These are phyloP conservation scores for Lactarius pseudohatsudake DNA, from an alignment of 768 basidiomycete species.

Conservation along the genomic window DNA sequence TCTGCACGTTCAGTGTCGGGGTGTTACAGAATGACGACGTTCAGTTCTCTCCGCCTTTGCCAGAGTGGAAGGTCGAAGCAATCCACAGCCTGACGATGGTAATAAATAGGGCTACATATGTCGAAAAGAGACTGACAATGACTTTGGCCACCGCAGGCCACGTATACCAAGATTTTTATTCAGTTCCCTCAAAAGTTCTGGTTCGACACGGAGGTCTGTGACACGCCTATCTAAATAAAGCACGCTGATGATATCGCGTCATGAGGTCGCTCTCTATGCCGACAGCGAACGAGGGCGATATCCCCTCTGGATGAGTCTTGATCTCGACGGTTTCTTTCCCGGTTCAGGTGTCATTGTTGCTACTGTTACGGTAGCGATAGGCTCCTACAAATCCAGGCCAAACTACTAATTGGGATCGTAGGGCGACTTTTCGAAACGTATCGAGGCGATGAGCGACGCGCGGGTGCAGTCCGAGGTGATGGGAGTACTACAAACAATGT, in stretches of 20 bases:
- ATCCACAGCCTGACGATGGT: conserved; percentile 64
- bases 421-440: conserved; percentile 58
- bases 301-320: conserved; percentile 65
- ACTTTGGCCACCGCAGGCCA: not conserved
- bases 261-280: conserved; percentile 20
- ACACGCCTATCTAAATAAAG: conserved; percentile 35
- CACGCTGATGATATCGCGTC: not conserved
- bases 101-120: conserved; percentile 1
- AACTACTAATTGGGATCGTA: conserved; percentile 29
- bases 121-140: conserved; percentile 37
- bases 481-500: conserved; percentile 55
- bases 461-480: conserved; percentile 54
- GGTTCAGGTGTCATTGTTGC: conserved; percentile 57
- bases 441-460: conserved; percentile 50
- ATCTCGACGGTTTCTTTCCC: conserved; percentile 54
- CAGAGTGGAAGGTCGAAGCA: conserved; percentile 60
- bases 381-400: conserved; percentile 14
- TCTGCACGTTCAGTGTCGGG: conserved; percentile 67
- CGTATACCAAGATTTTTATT: conserved; percentile 18
- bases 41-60: conserved; percentile 52
- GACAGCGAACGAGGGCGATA: conserved; percentile 37
- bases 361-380: conserved; percentile 48
- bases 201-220: conserved; percentile 51
- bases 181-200: conserved; percentile 24
- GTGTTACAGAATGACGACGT: conserved; percentile 42